Conservation (phyloP, 345 rosid genomes). For the Brassica incana region DNA sequence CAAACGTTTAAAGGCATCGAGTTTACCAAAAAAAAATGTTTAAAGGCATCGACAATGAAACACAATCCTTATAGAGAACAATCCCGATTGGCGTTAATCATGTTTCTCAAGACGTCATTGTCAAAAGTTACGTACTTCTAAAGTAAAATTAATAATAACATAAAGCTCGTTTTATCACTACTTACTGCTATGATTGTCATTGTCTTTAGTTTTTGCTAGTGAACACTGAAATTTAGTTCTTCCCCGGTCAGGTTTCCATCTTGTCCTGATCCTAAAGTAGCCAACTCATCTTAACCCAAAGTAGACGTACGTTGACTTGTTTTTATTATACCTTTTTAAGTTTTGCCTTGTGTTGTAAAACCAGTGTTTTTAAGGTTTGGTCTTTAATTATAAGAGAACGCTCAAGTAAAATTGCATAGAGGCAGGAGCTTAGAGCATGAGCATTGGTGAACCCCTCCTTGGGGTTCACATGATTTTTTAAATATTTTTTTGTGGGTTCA, state of each 20-base stretch:
- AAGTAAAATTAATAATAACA: not conserved
- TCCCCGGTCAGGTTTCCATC: slow-evolving; percentile 65
- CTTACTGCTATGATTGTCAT: too few relatives aligned
- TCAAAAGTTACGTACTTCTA: not conserved
- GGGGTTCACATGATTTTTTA: too few relatives aligned
- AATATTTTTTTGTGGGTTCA: too few relatives aligned
- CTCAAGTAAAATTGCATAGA: too few relatives aligned
- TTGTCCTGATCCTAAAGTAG: slow-evolving; percentile 50
- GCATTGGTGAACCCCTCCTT: too few relatives aligned
- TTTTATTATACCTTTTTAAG: slow-evolving; percentile 8
- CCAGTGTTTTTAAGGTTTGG: not conserved
- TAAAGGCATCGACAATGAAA: not conserved
- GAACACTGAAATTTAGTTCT: slow-evolving; percentile 28
- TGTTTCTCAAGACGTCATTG: not conserved
- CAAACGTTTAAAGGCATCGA: not conserved
- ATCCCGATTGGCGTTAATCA: not conserved
- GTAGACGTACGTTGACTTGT: slow-evolving; percentile 27
- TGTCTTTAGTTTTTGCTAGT: too few relatives aligned
- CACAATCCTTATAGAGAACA: not conserved
- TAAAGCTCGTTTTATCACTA: not conserved
- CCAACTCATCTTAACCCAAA: slow-evolving; percentile 16
- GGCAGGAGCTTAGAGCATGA: not conserved
- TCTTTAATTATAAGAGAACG: not conserved
- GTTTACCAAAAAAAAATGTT: too few relatives aligned
- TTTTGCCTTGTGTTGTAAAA: not conserved